Evolutionary conservation across 495 filamentous ascomycete genomes (phyloP).

Genomic region (Parathielavia hyrcaniae): DNA sequence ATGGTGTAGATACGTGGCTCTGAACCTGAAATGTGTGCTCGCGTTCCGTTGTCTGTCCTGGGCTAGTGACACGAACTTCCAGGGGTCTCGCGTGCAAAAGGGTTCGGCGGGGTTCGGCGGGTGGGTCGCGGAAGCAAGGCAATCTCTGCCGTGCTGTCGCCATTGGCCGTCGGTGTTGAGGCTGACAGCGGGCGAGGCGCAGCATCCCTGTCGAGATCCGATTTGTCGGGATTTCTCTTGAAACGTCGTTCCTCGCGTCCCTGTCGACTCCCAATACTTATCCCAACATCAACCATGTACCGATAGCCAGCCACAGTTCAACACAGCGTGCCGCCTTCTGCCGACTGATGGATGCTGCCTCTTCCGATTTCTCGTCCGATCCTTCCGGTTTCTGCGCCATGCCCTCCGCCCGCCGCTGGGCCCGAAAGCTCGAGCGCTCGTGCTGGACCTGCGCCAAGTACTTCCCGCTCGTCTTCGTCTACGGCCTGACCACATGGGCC

Average conservation of each 20-base stretch:
- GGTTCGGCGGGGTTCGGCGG: not conserved
- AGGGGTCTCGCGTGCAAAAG: not conserved
- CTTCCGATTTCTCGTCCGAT: slow-evolving; percentile 2
- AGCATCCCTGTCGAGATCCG: slow-evolving; percentile 6
- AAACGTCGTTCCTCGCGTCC: not conserved
- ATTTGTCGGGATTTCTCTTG: slow-evolving; percentile 4
- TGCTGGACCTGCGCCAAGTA: slow-evolving; percentile 77
- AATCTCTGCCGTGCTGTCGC: not conserved
- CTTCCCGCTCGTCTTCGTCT: slow-evolving; percentile 85
- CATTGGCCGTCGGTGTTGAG: slow-evolving; percentile 4
- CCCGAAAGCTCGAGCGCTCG: slow-evolving; percentile 70
- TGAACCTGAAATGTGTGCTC: not conserved
- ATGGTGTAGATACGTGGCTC: not conserved
- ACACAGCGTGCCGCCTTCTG: not conserved
- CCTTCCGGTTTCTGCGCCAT: not conserved
- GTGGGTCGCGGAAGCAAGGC: slow-evolving; percentile 2
- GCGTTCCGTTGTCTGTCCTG: not conserved
- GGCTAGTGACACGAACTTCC: not conserved
- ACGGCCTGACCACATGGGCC: slow-evolving; percentile 82
- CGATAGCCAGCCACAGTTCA: slow-evolving; percentile 4
- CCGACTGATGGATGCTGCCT: slow-evolving; percentile 25
- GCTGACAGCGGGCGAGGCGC: slow-evolving; percentile 1
- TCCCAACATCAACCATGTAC: slow-evolving; percentile 4
- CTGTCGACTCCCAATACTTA: not conserved
- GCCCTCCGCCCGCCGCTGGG: slow-evolving; percentile 49